phyloP scores from a whole-genome alignment of 495 filamentous ascomycete genomes.

The Neurospora tetraspora region DNA sequence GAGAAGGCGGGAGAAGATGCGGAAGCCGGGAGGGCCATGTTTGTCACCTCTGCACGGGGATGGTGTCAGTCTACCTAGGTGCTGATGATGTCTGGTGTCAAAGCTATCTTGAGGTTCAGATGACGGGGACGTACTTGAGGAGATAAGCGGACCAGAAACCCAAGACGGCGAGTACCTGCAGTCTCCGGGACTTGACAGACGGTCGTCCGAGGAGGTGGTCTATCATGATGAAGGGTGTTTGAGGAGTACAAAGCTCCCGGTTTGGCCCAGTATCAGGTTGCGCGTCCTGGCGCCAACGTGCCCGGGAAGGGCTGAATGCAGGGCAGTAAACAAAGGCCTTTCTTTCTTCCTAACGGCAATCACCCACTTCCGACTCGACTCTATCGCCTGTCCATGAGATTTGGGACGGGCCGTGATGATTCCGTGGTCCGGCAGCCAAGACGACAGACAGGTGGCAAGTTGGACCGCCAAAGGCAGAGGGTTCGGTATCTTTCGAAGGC shows the following conservation, averaged over 20 bases:
- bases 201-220: conserved; percentile 92
- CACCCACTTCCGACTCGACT: background rate
- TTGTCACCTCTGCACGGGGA: conserved; percentile 55
- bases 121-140: conserved; percentile 42
- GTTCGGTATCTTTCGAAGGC: no score
- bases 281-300: background rate
- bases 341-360: background rate
- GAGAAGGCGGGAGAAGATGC: conserved; percentile 60
- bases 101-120: background rate
- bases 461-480: no score
- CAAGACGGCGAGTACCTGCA: conserved; percentile 85
- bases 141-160: conserved; percentile 87
- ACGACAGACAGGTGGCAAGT: background rate
- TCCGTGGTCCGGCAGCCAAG: background rate
- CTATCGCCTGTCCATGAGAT: background rate
- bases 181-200: conserved; percentile 79
- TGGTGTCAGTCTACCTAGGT: background rate
- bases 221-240: conserved; percentile 29
- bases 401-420: background rate
- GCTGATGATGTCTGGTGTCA: background rate
- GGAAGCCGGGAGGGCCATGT: conserved; percentile 74
- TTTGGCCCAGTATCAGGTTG: background rate
- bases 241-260: background rate
- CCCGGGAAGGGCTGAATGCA: background rate
- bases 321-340: background rate